Evolutionary conservation across 2,329 filamentous ascomycete species (phyloP).

Genomic region (Trichoderma lentiforme): DNA sequence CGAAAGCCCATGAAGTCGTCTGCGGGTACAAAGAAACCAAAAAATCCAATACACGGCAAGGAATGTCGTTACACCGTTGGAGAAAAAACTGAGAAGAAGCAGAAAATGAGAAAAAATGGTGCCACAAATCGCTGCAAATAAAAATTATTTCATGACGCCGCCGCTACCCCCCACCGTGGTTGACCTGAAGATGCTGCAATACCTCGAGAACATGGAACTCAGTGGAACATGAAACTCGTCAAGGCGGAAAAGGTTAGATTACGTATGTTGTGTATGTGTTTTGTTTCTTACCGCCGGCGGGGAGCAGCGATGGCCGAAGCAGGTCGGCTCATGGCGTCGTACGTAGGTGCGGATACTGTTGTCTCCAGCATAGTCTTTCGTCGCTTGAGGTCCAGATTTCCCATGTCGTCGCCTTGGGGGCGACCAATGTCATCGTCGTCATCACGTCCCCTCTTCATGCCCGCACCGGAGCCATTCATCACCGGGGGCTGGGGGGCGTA

Average conservation of each 20-base stretch:
- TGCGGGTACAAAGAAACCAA: slow-evolving; percentile 31
- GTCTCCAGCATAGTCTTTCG: slow-evolving; percentile 72
- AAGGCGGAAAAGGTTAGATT: slow-evolving; percentile 14
- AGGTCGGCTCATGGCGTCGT: slow-evolving; percentile 49
- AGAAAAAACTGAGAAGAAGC: neutral
- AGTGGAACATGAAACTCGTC: slow-evolving; percentile 18
- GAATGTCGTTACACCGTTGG: slow-evolving; percentile 20
- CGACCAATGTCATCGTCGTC: slow-evolving; percentile 61
- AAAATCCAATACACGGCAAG: slow-evolving; percentile 21
- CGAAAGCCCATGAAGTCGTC: slow-evolving; percentile 29
- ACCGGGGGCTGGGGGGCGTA: slow-evolving; percentile 62
- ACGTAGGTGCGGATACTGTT: slow-evolving; percentile 47
- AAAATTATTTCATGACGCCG: slow-evolving; percentile 19
- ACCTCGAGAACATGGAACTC: slow-evolving; percentile 15
- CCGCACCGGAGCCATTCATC: slow-evolving; percentile 58
- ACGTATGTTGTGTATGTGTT: neutral
- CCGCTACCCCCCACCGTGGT: slow-evolving; percentile 12
- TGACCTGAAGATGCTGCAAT: slow-evolving; percentile 15
- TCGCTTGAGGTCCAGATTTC: slow-evolving; percentile 67
- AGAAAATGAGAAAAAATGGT: slow-evolving; percentile 6
- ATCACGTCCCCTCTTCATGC: slow-evolving; percentile 48
- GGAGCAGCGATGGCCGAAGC: slow-evolving; percentile 43
- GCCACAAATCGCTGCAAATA: slow-evolving; percentile 19
- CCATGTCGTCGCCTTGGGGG: slow-evolving; percentile 51
- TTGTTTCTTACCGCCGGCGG: slow-evolving; percentile 35